Conservation (phyloP, 805 yeast genomes). For the Wickerhamiella brachini region DNA sequence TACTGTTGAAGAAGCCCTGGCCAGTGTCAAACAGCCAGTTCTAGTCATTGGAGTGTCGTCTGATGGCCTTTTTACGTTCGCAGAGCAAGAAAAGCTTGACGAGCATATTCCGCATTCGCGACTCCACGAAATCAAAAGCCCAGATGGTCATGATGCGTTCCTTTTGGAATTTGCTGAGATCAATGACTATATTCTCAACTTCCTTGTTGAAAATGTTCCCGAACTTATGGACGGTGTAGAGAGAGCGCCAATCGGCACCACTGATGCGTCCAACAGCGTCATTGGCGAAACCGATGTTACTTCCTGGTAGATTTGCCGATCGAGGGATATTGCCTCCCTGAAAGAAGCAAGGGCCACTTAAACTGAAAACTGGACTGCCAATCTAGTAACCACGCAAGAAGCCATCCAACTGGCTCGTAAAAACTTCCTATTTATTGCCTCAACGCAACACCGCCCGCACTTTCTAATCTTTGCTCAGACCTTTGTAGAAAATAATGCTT, state of each 20-base stretch:
- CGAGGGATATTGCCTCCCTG: no score
- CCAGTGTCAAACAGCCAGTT: slow-evolving; percentile 55
- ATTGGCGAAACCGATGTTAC: neutral
- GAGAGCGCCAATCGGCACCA: slow-evolving; percentile 29
- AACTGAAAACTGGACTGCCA: no score
- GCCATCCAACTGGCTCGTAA: neutral
- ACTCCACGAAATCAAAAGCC: slow-evolving; percentile 65
- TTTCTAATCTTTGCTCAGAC: neutral
- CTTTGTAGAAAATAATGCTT: no score
- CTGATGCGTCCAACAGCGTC: neutral
- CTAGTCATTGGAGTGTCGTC: slow-evolving; percentile 79
- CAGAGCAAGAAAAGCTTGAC: slow-evolving; percentile 81
- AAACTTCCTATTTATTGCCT: neutral
- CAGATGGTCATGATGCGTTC: slow-evolving; percentile 97
- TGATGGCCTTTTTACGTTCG: slow-evolving; percentile 83
- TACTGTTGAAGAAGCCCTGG: slow-evolving; percentile 37
- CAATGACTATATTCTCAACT: slow-evolving; percentile 53
- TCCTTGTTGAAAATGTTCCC: slow-evolving; percentile 43
- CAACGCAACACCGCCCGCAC: neutral
- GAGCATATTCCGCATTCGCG: slow-evolving; percentile 54
- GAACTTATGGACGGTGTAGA: slow-evolving; percentile 44
- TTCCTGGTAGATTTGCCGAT: neutral
- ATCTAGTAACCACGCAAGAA: no score
- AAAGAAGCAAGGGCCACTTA: no score
- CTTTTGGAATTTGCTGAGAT: slow-evolving; percentile 76